Base-by-base conservation (phyloP, 1,284 basidiomycete species). In the Mrakiaceae sp. region DNA sequence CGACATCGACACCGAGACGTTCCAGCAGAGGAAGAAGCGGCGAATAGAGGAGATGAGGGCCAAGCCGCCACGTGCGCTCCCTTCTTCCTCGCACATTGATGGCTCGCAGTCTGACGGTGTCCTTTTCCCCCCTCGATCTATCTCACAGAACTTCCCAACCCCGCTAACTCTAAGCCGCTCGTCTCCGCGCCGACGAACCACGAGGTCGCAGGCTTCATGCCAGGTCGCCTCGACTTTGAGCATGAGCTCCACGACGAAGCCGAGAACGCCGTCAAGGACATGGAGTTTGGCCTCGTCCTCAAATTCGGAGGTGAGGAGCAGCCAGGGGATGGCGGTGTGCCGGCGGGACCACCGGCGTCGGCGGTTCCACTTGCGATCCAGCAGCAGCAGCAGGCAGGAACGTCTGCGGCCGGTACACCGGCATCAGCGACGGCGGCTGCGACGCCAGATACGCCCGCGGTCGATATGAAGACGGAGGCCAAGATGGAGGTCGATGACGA, bases 151-250 rank as follows among this genome's bases (percentile, higher is more conserved):
- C 68, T 78, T n/a, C 77, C 78, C 0, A 52, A 63, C 0, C 72
- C 74, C 0, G 71, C 75, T 2, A 72, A 71, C 44, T 69, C 69
- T 9, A 88, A 92, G 71, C 82, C 86, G 5, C 87, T 95, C 6
- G 90, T 89, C n/a, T 97, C 94, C 8, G 86, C 87, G 0, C 95
- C 95, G 3, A 92, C 88, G 2, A 87, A 93, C 44, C 96, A 98
- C 76, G 96, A 98, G 78, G 83, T 98, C 53, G 86, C 86, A 10
- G 90, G 88, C 0, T 98, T 88, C 78, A 88, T 98, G 77, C 95
- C 95, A 6, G 95, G 95, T 16, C 87, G 96, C 55, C 82, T 98
- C 59, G 95, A 98, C 75, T 98, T 98, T 74, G 96, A 98, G 74
- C 89, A 92, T 70, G 96, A 98, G 76, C 79, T 92, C 16, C 95